Evolutionary conservation across 2,329 filamentous ascomycete genomes (phyloP).

Genomic region (Fusarium oxysporum): DNA sequence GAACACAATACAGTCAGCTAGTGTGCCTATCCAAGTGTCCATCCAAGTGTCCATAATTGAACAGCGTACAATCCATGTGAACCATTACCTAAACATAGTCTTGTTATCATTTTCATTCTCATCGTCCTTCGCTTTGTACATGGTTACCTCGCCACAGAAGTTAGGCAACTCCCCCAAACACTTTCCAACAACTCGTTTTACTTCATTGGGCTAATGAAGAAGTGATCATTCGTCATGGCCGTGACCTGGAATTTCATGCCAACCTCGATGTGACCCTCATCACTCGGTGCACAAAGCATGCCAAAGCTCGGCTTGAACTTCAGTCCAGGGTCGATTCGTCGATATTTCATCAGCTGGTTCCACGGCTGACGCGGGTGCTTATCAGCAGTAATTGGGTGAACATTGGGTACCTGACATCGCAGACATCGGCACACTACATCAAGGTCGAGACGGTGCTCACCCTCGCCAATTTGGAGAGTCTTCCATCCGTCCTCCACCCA

Average conservation of each 20-base stretch:
- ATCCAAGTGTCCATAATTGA: not conserved
- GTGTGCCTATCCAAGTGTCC: not conserved
- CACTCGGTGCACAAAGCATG: slow-evolving; percentile 71
- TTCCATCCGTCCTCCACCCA: slow-evolving; percentile 76
- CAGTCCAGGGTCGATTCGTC: slow-evolving; percentile 68
- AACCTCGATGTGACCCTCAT: slow-evolving; percentile 65
- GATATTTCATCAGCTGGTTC: slow-evolving; percentile 70
- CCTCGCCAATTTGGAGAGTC: slow-evolving; percentile 58
- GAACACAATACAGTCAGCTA: not conserved
- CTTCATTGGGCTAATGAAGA: slow-evolving; percentile 47
- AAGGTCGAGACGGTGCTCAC: slow-evolving; percentile 53
- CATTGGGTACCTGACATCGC: slow-evolving; percentile 72
- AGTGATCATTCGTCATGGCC: slow-evolving; percentile 67
- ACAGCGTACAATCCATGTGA: not conserved
- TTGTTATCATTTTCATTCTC: not conserved
- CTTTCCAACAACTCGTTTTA: not conserved
- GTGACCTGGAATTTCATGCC: slow-evolving; percentile 69
- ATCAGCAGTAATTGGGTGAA: slow-evolving; percentile 70
- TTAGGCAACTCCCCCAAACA: not conserved
- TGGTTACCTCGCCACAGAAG: not conserved
- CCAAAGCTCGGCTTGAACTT: slow-evolving; percentile 76
- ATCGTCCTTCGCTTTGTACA: not conserved
- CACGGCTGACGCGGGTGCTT: slow-evolving; percentile 70
- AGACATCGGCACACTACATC: slow-evolving; percentile 71
- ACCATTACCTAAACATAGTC: not conserved